These are phyloP conservation scores for Nicotiana paniculata DNA, from an alignment of 257 asterid species.

Conservation along the genomic window DNA sequence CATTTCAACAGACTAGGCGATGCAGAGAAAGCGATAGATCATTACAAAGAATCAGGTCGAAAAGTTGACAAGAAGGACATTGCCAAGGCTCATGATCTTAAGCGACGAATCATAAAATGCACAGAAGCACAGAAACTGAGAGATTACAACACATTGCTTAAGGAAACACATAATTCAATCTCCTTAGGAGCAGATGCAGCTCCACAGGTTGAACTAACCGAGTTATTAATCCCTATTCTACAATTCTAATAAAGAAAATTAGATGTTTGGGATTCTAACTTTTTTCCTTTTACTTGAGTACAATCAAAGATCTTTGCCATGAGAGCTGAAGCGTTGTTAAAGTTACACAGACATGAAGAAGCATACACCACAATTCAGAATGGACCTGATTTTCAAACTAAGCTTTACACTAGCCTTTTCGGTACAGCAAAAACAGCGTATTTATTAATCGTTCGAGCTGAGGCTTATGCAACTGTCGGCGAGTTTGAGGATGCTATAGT, in stretches of 20 bases:
- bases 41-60: slow-evolving; percentile 49
- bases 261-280: not conserved
- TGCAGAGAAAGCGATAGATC: slow-evolving; percentile 43
- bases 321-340: slow-evolving; percentile 50
- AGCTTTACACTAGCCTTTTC: slow-evolving; percentile 36
- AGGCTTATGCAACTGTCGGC: slow-evolving; percentile 41
- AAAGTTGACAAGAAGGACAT: slow-evolving; percentile 50
- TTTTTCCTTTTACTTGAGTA: not conserved
- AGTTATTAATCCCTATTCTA: not conserved
- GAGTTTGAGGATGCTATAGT: slow-evolving; percentile 49
- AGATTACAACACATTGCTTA: slow-evolving; percentile 39
- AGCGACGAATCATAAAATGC: slow-evolving; percentile 37
- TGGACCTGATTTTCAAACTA: slow-evolving; percentile 35
- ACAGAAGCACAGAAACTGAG: slow-evolving; percentile 35
- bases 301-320: slow-evolving; percentile 37
- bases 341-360: slow-evolving; percentile 43
- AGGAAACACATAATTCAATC: slow-evolving; percentile 36
- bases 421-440: slow-evolving; percentile 44
- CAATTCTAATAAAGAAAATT: not conserved
- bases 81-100: slow-evolving; percentile 31
- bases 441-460: slow-evolving; percentile 36
- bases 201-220: slow-evolving; percentile 38
- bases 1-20: slow-evolving; percentile 45
- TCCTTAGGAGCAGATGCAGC: slow-evolving; percentile 56
- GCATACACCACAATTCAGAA: slow-evolving; percentile 35